Evolutionary conservation across 2,329 filamentous ascomycete genomes (phyloP), one percentile per base, ranked within the genome.

Genomic region (Cladosporium sp.): DNA sequence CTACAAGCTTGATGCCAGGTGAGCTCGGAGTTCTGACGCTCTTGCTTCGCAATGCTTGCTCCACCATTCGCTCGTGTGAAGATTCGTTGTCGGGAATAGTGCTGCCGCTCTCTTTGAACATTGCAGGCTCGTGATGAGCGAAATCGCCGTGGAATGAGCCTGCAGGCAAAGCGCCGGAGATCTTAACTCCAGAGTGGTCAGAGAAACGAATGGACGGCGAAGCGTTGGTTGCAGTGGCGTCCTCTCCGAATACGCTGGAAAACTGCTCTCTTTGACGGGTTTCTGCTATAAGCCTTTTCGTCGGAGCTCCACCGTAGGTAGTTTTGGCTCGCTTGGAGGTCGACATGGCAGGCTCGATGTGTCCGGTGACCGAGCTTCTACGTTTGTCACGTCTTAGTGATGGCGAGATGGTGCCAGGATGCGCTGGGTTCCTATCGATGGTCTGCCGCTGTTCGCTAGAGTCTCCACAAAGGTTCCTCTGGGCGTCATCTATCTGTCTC

Each of bases 81-180:
- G 76, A 74, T 34, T 77, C 79, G 36, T 76, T 79, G 65, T 80
- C 78, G 4, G 77, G 76, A 16, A 80, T 69, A 0, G 80, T 82
- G 66, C 76, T 81, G 16, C 79, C 80, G 46, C 73, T 72, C 32
- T 79, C 76, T 56, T 72, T 73, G 65, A 81, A 82, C 73, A 80
- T 73, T 46, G 71, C 71, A 1, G 79, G 79, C 30, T 81, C 76
- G 65, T 81, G 79, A 16, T 74, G 59, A 21, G 69, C 73, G 59
- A 79, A 81, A 36, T 77, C 70, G 3, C 76, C 69, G 28, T 70
- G 69, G 36, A 80, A 70, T 14, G 75, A 77, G 5, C 73, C 76
- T 14, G 21, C 43, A 43, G 76, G 73, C 10, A 78, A 66, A 5
- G 67, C 66, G 69, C 71, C 75, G 1, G 68, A 63, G 18, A 61